These are phyloP conservation scores for Globisporangium nodosum DNA, from an alignment of 352 stramenopile species.

Conservation along the genomic window DNA sequence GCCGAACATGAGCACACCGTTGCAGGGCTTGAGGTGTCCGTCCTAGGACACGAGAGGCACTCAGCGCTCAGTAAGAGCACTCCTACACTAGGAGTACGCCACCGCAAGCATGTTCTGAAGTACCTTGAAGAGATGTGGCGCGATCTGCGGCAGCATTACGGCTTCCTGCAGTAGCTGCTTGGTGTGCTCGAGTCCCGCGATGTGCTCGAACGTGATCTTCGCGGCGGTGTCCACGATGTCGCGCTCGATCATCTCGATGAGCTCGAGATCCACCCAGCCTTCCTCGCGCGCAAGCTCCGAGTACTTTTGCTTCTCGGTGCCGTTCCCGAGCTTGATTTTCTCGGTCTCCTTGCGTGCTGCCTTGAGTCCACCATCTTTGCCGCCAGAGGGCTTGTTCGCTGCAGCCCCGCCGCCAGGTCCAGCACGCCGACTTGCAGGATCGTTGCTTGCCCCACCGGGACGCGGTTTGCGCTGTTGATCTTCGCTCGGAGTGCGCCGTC, in stretches of 20 bases:
- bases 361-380: constrained; percentile 35
- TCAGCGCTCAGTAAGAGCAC: background rate
- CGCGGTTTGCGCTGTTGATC: constrained; percentile 38
- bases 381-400: constrained; percentile 20
- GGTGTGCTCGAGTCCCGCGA: constrained; percentile 73
- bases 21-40: constrained; percentile 73
- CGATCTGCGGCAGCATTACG: constrained; percentile 82
- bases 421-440: constrained; percentile 13
- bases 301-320: constrained; percentile 56
- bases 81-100: background rate
- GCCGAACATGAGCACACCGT: constrained; percentile 81
- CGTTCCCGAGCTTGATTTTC: constrained; percentile 18
- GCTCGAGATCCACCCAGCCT: constrained; percentile 67
- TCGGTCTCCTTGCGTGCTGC: constrained; percentile 38
- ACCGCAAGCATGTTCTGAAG: background rate
- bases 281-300: constrained; percentile 71
- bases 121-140: constrained; percentile 79
- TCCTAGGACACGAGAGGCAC: constrained; percentile 27
- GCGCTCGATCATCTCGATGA: constrained; percentile 84
- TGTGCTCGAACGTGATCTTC: constrained; percentile 70
- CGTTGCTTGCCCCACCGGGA: constrained; percentile 22
- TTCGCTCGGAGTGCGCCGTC: constrained; percentile 48
- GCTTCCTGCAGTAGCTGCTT: constrained; percentile 82
- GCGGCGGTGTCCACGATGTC: constrained; percentile 77
- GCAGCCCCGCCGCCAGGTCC: constrained; percentile 11